phyloP scores from a whole-genome alignment of 257 asterid species.

The Fraxinus pennsylvanica region DNA sequence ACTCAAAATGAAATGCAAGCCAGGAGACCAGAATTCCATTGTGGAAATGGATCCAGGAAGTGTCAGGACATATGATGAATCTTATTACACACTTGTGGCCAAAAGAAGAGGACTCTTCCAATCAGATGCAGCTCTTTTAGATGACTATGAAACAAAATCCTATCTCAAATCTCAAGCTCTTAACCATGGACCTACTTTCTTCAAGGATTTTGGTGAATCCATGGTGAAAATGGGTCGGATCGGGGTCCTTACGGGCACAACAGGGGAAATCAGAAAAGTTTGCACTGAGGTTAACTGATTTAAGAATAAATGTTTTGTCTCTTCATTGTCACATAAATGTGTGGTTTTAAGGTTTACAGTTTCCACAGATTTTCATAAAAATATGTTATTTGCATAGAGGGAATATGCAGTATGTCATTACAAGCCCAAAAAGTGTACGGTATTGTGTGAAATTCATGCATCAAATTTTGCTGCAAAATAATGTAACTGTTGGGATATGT shows the following conservation, averaged over 20 bases:
- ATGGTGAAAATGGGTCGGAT: slow-evolving; percentile 51
- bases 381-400: not conserved
- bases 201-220: slow-evolving; percentile 49
- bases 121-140: slow-evolving; percentile 47
- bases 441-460: not conserved
- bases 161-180: slow-evolving; percentile 34
- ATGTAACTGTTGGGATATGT: not conserved
- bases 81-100: slow-evolving; percentile 30
- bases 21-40: slow-evolving; percentile 29
- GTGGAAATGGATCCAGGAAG: slow-evolving; percentile 58
- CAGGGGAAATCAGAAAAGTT: slow-evolving; percentile 45
- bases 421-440: not conserved
- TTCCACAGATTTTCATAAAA: not conserved
- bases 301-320: not conserved
- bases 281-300: slow-evolving; percentile 31
- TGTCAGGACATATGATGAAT: slow-evolving; percentile 35
- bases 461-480: not conserved
- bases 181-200: slow-evolving; percentile 32
- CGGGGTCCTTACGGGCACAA: slow-evolving; percentile 39
- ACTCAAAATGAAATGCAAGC: slow-evolving; percentile 34
- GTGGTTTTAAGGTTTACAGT: not conserved
- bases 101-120: slow-evolving; percentile 45
- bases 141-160: slow-evolving; percentile 35
- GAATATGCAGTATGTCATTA: not conserved
- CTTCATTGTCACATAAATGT: not conserved